Percentiles rank a stretch among this genome's conserved stretches.
Conservation (phyloP, 2,329 filamentous ascomycete genomes). For the Ophiobolus disseminans region DNA sequence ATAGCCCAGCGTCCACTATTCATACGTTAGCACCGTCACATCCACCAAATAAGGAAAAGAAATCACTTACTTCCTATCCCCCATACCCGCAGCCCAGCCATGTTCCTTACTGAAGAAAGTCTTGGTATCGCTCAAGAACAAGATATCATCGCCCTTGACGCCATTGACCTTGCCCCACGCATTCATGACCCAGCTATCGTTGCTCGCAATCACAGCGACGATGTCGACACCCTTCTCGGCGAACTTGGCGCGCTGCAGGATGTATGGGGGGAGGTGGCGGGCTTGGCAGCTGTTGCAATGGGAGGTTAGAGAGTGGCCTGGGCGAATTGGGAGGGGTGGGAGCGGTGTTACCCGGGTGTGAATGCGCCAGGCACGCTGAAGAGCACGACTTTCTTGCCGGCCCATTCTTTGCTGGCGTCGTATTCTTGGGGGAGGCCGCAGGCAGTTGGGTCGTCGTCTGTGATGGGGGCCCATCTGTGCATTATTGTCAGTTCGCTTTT, state of each 20-base stretch:
- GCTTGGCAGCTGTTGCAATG: conserved; percentile 75
- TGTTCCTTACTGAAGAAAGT: conserved; percentile 78
- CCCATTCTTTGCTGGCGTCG: conserved; percentile 79
- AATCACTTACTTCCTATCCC: conserved; percentile 80
- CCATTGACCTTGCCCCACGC: conserved; percentile 90
- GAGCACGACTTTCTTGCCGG: conserved; percentile 73
- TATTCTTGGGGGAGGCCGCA: conserved; percentile 82
- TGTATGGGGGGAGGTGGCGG: conserved; percentile 81
- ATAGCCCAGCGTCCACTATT: conserved; percentile 80
- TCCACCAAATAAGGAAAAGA: too few species aligned
- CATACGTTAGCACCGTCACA: too few species aligned
- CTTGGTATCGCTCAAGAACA: conserved; percentile 79
- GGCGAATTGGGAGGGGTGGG: background rate
- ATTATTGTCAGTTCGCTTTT: conserved; percentile 3
- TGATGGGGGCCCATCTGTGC: conserved; percentile 76
- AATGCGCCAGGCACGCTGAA: conserved; percentile 68
- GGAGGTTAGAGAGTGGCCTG: conserved; percentile 34
- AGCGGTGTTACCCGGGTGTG: background rate
- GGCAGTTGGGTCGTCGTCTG: conserved; percentile 72
- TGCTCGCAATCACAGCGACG: conserved; percentile 81
- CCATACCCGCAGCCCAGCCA: conserved; percentile 73
- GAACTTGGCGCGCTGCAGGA: conserved; percentile 74
- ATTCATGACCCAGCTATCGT: conserved; percentile 87
- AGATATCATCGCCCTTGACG: conserved; percentile 73
- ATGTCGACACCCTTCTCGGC: conserved; percentile 81